These are phyloP conservation scores for Phylloboletellus chloephorus DNA, from an alignment of 1,284 basidiomycete species.

Conservation along the genomic window DNA sequence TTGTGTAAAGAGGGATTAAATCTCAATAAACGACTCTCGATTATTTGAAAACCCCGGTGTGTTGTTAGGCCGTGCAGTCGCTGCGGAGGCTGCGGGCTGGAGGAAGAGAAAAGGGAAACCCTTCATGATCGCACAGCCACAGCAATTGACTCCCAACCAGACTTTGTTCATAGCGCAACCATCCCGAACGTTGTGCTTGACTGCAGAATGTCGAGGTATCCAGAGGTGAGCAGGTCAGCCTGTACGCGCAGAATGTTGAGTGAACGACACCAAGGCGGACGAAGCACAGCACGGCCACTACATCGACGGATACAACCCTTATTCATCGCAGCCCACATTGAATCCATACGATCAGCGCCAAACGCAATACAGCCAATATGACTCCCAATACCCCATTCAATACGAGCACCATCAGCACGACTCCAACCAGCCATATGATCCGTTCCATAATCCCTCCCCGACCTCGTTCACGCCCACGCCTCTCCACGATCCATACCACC, in stretches of 20 bases:
- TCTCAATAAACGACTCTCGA: too few species aligned
- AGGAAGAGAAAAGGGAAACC: too few species aligned
- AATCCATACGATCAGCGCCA: constrained; percentile 24
- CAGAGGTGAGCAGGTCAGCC: constrained; percentile 31
- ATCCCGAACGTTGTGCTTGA: not conserved
- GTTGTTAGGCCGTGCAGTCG: constrained; percentile 11
- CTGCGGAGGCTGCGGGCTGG: constrained; percentile 19
- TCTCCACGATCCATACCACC: constrained; percentile 26
- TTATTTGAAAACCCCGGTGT: too few species aligned
- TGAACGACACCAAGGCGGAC: constrained; percentile 38
- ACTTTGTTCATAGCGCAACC: constrained; percentile 8
- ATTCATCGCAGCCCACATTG: constrained; percentile 29
- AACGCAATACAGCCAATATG: constrained; percentile 15
- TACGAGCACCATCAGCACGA: constrained; percentile 29
- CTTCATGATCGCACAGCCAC: constrained; percentile 16
- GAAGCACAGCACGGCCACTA: constrained; percentile 51
- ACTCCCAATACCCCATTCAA: constrained; percentile 15
- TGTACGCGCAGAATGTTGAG: constrained; percentile 1
- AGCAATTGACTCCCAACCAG: not conserved
- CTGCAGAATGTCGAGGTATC: constrained; percentile 39
- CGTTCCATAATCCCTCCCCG: constrained; percentile 18
- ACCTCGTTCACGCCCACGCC: constrained; percentile 20
- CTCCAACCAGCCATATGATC: constrained; percentile 24
- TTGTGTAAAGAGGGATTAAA: too few species aligned
- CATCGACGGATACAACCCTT: constrained; percentile 52